A percentile compares a stretch with the other conserved stretches of the same genome.
phyloP scores from a whole-genome alignment of 2,329 filamentous ascomycete species.

The Aspergillus tubingensis region DNA sequence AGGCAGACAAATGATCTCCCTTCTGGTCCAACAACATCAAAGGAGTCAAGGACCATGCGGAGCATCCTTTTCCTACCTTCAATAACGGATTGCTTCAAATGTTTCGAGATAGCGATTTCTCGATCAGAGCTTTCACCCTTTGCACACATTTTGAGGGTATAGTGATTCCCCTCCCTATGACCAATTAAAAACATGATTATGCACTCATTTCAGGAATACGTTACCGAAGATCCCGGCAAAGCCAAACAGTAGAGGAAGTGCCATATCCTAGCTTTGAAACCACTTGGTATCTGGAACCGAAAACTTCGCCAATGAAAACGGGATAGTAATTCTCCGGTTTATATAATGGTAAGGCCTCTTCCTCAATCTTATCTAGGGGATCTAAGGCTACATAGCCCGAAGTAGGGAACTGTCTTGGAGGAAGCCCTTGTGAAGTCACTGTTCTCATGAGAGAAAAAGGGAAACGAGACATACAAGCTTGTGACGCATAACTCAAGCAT shows the following conservation, averaged over 20 bases:
- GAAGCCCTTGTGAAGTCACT: slow-evolving; percentile 4
- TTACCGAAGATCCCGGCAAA: slow-evolving; percentile 23
- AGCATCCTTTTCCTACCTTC: slow-evolving; percentile 23
- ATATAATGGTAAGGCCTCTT: slow-evolving; percentile 18
- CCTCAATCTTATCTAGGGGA: slow-evolving; percentile 12
- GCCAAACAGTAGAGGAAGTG: slow-evolving; percentile 26
- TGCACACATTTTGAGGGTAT: slow-evolving; percentile 16
- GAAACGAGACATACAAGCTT: neutral
- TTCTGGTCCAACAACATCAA: slow-evolving; percentile 27
- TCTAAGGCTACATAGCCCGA: slow-evolving; percentile 15
- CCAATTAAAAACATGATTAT: neutral
- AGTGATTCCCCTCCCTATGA: slow-evolving; percentile 7
- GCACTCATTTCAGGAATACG: neutral
- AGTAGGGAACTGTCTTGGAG: slow-evolving; percentile 12
- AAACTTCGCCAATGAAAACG: slow-evolving; percentile 16
- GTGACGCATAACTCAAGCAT: neutral
- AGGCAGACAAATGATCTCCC: slow-evolving; percentile 25
- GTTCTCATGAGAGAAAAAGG: neutral
- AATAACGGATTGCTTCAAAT: slow-evolving; percentile 18
- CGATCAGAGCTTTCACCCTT: slow-evolving; percentile 8
- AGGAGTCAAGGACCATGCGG: slow-evolving; percentile 31
- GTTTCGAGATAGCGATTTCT: slow-evolving; percentile 25
- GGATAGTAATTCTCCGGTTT: slow-evolving; percentile 17
- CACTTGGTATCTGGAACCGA: slow-evolving; percentile 21
- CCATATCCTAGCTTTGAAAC: slow-evolving; percentile 29